phyloP scores from a whole-genome alignment of 2,329 filamentous ascomycete genomes.

The Cadophora sp. region DNA sequence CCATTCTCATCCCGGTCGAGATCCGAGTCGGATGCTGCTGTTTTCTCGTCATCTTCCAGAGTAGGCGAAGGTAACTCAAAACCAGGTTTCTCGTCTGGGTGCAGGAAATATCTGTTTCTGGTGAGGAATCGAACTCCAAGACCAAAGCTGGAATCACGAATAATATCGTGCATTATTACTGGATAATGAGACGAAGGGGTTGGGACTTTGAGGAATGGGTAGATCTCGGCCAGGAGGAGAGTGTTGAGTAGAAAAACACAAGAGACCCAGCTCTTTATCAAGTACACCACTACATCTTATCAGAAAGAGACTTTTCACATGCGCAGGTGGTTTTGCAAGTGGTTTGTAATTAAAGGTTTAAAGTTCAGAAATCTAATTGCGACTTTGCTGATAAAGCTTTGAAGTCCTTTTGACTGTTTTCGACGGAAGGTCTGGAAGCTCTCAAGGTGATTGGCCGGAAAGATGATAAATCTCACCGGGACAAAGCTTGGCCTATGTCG shows the following conservation, averaged over 20 bases:
- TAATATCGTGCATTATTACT: not conserved
- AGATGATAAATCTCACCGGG: not conserved
- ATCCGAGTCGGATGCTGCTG: not conserved
- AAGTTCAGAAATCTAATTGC: not conserved
- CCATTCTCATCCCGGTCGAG: not conserved
- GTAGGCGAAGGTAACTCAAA: constrained; percentile 17
- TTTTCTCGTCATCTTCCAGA: not conserved
- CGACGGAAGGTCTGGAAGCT: not conserved
- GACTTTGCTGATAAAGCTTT: not conserved
- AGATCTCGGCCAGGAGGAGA: not conserved
- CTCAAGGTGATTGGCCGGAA: not conserved
- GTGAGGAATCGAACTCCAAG: not conserved
- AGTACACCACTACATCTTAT: too few relatives aligned
- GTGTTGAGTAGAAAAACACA: not conserved
- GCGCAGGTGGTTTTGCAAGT: too few relatives aligned
- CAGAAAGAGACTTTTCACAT: too few relatives aligned
- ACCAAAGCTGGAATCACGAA: not conserved
- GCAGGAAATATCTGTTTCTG: not conserved
- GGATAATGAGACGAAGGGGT: not conserved
- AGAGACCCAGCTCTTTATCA: not conserved
- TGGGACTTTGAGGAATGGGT: not conserved
- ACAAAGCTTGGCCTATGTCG: not conserved
- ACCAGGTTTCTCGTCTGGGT: constrained; percentile 10
- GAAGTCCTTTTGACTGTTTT: not conserved
- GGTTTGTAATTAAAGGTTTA: too few relatives aligned